A percentile compares a stretch with the other conserved stretches of the same genome.
Evolutionary conservation across 75 land plant species (phyloP).

Genomic region (Larix kaempferi): DNA sequence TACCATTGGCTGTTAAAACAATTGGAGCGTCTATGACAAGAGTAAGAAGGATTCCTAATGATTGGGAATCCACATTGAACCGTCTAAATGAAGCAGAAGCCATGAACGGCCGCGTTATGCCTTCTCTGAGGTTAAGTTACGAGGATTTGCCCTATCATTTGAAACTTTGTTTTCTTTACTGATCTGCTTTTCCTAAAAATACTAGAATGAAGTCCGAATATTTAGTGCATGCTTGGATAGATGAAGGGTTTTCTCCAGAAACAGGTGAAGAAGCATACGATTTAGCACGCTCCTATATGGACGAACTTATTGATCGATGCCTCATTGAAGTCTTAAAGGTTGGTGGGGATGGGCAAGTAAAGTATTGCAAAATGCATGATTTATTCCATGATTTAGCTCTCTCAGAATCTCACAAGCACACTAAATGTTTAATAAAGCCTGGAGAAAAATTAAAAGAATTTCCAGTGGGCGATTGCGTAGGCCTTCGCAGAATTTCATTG

Average conservation of each 20-base stretch:
- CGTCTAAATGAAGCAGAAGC: background rate
- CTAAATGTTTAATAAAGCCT: too few relatives aligned
- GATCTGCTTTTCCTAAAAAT: slow-evolving; percentile 29
- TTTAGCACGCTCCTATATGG: slow-evolving; percentile 20
- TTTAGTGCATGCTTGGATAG: slow-evolving; percentile 33
- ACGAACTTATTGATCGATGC: slow-evolving; percentile 25
- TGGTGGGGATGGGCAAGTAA: background rate
- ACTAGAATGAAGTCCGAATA: background rate
- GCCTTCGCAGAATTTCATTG: background rate
- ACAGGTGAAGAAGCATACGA: slow-evolving; percentile 15
- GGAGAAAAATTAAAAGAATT: too few relatives aligned
- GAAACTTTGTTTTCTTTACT: slow-evolving; percentile 29
- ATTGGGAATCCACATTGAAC: background rate
- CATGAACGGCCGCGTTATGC: slow-evolving; percentile 1
- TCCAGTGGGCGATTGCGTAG: too few relatives aligned
- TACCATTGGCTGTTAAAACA: slow-evolving; percentile 1
- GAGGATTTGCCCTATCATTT: slow-evolving; percentile 16
- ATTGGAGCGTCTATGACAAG: background rate
- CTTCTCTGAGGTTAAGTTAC: slow-evolving; percentile 24
- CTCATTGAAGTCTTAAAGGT: slow-evolving; percentile 22
- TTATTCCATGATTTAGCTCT: slow-evolving; percentile 21
- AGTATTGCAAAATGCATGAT: slow-evolving; percentile 30
- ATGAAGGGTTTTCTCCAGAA: slow-evolving; percentile 27
- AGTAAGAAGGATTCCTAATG: too few relatives aligned
- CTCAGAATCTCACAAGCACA: too few relatives aligned